Conservation (phyloP, 192 early-diverging fungal species). For the Backusella liffmaniae region DNA sequence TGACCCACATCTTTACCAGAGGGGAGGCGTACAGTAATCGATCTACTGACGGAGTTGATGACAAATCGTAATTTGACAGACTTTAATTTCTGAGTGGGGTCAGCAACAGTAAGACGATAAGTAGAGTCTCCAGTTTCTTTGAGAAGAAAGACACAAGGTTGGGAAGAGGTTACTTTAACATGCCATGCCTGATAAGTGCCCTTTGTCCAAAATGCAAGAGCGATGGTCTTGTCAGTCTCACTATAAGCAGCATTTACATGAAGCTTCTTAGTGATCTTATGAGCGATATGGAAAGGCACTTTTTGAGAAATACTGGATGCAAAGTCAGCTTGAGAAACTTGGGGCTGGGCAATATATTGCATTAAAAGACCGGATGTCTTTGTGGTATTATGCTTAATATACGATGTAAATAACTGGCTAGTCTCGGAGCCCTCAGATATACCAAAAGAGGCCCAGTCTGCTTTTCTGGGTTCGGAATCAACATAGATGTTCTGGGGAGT, state of each 20-base stretch:
- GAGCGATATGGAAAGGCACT: neutral
- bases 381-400: neutral
- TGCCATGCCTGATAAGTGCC: neutral
- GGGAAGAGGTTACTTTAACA: neutral
- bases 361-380: slow-evolving; percentile 4
- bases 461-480: slow-evolving; percentile 6
- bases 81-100: slow-evolving; percentile 16
- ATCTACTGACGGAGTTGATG: neutral
- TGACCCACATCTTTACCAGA: neutral
- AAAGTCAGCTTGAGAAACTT: neutral
- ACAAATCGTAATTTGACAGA: slow-evolving; percentile 1
- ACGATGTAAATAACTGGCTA: slow-evolving; percentile 18
- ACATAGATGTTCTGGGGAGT: slow-evolving; percentile 4
- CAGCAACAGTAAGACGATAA: slow-evolving; percentile 10
- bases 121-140: neutral
- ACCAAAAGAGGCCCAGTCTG: slow-evolving; percentile 23
- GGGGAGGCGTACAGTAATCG: neutral
- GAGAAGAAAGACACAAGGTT: slow-evolving; percentile 17
- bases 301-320: slow-evolving; percentile 1
- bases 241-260: neutral
- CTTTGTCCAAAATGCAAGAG: slow-evolving; percentile 15
- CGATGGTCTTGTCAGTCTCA: neutral
- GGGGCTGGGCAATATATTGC: neutral
- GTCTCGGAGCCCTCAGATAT: slow-evolving; percentile 14
- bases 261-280: neutral